Evolutionary conservation across 331 rosid species (phyloP), one percentile per base, ranked within the genome.

Genomic region (Arachis monticola): DNA sequence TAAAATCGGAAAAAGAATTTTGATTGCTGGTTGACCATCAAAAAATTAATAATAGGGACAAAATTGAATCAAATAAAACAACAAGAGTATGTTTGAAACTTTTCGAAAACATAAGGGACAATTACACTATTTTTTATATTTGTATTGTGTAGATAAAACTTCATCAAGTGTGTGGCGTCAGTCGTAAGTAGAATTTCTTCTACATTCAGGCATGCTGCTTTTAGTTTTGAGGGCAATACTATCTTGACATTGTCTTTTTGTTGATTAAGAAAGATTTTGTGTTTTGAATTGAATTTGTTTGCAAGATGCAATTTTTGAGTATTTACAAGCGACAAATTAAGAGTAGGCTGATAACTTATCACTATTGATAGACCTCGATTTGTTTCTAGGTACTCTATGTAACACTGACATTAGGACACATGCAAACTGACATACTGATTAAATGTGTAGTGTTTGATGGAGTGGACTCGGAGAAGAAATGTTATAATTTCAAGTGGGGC

Each of bases 391-490:
- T 41, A 64, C 64, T 56, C 47, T 65, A 7, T 14, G 46, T 47
- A 32, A 42, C 42, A 58, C 60, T 58, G 66, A 67, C 71, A 35
- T 48, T 45, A 12, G 70, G 55, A 48, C 41, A n/a, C 76, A 2
- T 67, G 63, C 12, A n/a, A 42, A 64, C 74, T 66, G 53, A 73
- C 79, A 56, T 57, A 68, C 30, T 81, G 75, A 22, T 53, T 46
- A 59, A 68, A 73, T 55, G 44, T 86, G 68, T 83, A 90, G 97
- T 73, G 90, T 45, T 82, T 92, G 78, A 89, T 95, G 70, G 96
- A 95, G 64, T 95, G 97, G 97, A 88, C 97, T 57, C 83, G 91
- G 55, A 96, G 97, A 74, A 87, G 75, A 68, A 85, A 87, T 79
- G 75, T 95, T 66, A 77, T 88, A 60, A 74, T 95, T 56, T 88